These are phyloP conservation scores for Carex myosuroides DNA, from an alignment of 176 grass and related monocot species.

Conservation along the genomic window DNA sequence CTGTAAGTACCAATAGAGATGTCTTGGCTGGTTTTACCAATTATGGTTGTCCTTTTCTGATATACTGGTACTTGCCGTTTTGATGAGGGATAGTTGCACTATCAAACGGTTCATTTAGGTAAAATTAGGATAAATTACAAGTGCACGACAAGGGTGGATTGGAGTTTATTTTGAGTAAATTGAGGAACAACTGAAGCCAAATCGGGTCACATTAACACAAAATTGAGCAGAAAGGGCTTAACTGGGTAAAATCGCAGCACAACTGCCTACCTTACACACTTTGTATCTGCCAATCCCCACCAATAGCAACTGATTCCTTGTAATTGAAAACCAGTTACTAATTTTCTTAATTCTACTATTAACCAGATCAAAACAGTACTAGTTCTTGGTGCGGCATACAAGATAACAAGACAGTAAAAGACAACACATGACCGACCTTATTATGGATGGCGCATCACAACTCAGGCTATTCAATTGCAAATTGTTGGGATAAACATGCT, in stretches of 20 bases:
- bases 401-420: constrained; percentile 26
- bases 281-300: not conserved
- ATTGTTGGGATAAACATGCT: constrained; percentile 84
- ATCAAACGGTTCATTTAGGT: not conserved
- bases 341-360: not conserved
- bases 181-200: not conserved
- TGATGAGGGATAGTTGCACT: not conserved
- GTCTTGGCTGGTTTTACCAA: not conserved
- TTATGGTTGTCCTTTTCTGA: not conserved
- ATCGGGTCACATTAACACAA: not conserved
- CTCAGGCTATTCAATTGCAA: constrained; percentile 77
- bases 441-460: constrained; percentile 74
- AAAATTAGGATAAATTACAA: not conserved
- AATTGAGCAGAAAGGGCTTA: not conserved
- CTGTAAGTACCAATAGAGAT: not conserved
- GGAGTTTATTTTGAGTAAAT: not conserved
- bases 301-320: not conserved
- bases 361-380: constrained; percentile 50
- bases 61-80: not conserved
- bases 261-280: not conserved
- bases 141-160: not conserved
- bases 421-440: constrained; percentile 68
- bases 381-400: not conserved
- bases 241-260: not conserved
- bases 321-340: not conserved